Percentiles rank a stretch among this genome's conserved stretches.
Conservation (phyloP, 345 rosid species). For the Arabis hirsuta region DNA sequence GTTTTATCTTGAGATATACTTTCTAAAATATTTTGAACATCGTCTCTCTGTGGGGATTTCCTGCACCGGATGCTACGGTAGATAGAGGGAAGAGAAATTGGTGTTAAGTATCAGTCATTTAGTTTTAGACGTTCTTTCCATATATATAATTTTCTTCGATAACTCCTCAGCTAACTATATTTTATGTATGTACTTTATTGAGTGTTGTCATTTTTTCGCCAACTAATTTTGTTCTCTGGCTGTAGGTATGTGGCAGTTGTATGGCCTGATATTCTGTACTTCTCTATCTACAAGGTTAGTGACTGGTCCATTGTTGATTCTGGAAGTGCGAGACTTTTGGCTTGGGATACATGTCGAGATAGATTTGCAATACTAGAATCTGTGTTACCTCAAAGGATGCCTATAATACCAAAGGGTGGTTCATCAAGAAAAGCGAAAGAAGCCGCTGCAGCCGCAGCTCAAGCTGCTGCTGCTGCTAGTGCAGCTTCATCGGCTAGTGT, state of each 20-base stretch:
- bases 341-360: slow-evolving; percentile 96
- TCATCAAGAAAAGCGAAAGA: slow-evolving; percentile 94
- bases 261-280: slow-evolving; percentile 97
- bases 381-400: slow-evolving; percentile 78
- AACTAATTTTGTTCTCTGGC: slow-evolving; percentile 37
- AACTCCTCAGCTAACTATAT: slow-evolving; percentile 1
- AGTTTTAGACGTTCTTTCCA: slow-evolving; percentile 16
- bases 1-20: slow-evolving; percentile 5
- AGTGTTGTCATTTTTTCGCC: slow-evolving; percentile 22
- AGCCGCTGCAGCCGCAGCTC: slow-evolving; percentile 98
- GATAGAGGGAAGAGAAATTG: not conserved
- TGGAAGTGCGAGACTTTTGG: slow-evolving; percentile 94
- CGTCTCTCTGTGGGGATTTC: slow-evolving; percentile 10
- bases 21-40: slow-evolving; percentile 26
- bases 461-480: slow-evolving; percentile 94
- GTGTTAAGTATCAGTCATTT: slow-evolving; percentile 16
- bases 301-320: slow-evolving; percentile 98
- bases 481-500: slow-evolving; percentile 94
- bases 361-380: slow-evolving; percentile 95
- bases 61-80: not conserved
- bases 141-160: not conserved
- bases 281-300: slow-evolving; percentile 90
- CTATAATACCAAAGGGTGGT: slow-evolving; percentile 82
- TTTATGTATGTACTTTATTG: slow-evolving; percentile 7
- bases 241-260: slow-evolving; percentile 94